A percentile compares a stretch with the other conserved stretches of the same genome.
Conservation (phyloP, 805 yeast genomes). For the Dipodascus geniculatus region DNA sequence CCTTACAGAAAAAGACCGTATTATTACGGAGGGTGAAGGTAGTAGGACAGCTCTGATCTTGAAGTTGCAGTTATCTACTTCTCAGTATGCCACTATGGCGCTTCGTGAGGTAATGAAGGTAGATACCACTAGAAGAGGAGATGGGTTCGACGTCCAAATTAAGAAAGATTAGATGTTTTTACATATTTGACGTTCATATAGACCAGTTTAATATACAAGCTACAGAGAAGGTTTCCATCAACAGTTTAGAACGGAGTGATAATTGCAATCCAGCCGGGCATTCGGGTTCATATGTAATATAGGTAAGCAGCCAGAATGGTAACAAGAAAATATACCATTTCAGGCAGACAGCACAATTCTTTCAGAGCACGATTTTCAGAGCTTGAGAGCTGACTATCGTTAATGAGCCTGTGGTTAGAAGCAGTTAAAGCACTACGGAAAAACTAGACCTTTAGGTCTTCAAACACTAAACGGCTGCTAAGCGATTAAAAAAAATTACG, state of each 20-base stretch:
- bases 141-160: conserved; percentile 12
- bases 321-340: no score
- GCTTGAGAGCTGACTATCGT: no score
- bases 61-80: conserved; percentile 65
- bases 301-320: neutral
- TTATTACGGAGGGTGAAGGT: conserved; percentile 28
- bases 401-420: no score
- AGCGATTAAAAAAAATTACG: neutral
- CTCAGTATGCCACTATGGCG: conserved; percentile 97
- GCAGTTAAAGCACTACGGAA: no score
- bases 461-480: neutral
- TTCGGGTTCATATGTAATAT: neutral
- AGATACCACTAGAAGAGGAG: conserved; percentile 20
- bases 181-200: no score
- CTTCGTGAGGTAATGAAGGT: conserved; percentile 74
- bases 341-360: no score
- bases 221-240: no score
- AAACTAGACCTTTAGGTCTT: neutral
- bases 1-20: conserved; percentile 8
- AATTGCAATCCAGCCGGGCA: neutral
- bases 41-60: conserved; percentile 58
- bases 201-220: no score
- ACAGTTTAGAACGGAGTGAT: no score
- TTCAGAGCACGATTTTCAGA: no score
- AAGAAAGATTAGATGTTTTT: conserved; percentile 1